Base-by-base conservation (phyloP, 352 stramenopile genomes). In the Pythium folliculosum region DNA sequence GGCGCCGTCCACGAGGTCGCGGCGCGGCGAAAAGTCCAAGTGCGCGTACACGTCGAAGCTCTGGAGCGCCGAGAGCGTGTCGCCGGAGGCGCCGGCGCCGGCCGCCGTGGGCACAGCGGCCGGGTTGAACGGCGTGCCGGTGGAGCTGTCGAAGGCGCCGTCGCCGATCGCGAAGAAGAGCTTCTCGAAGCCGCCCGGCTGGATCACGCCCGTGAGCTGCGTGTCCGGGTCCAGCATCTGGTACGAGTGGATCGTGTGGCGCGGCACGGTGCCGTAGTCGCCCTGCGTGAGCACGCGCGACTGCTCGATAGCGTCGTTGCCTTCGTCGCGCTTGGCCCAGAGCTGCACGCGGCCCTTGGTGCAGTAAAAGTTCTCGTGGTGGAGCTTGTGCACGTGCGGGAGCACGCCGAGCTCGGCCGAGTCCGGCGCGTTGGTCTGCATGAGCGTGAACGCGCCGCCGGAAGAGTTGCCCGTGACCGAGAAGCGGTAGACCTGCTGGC, bases 361-460 rank as follows among this genome's bases (percentile, higher is more conserved):
- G 69, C 76, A 82, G 71, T 86, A 86, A 52, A 86, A 86, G 63
- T 84, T 86, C 63, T 86, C 78, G 69, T 86, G 78, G 60, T 86
- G 78, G 21, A 72, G 67, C 71, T 84, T 82, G 76, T 86, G 78
- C 60, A 84, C 78, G 50, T 86, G 76, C 25, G 78, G 78, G 6
- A 82, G 74, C 56, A 86, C 78, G 17, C 78, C 78, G 23, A 86
- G 66, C 17, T 73, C 75, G 19, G 74, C 70, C 40, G 78, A 83
- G 43, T 80, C 76, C 5, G 76, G 76, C n/a, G 78, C 73, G 49
- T 72, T 84, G 43, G 23, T 69, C 45, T 69, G 62, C 22, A 69
- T 30, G 52, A 45, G 52, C 53, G 62, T 57, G 52, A 60, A 69
- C 52, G 62, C 62, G 35, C 30, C 51, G 52, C 43, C 62, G 22